Base-by-base conservation (phyloP, 2,329 filamentous ascomycete species). In the Blastomyces emzantsi region DNA sequence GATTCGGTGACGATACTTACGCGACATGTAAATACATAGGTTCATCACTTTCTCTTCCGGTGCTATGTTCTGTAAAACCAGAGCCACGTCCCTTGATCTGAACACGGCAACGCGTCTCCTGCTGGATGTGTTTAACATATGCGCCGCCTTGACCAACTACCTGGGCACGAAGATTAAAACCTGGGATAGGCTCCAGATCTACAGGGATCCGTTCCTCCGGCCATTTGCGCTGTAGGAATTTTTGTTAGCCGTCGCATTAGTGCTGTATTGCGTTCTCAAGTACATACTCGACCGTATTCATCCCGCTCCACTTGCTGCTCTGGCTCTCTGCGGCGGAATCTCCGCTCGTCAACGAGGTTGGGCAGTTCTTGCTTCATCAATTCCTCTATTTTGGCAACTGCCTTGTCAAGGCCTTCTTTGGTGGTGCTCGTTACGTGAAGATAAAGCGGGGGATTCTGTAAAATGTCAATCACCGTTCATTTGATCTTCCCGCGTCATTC, bases 21-120 rank as follows among this genome's bases (percentile, higher is more conserved):
- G 94, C 90, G 68, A 97, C 92, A 75, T 97, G 92, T 56, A 99
- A 83, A 73, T 92, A 97, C 92, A 99, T 97, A 2, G 91, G 86
- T 74, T 97, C 93, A 58, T 99, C 93, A 68, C 91, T 96, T 77
- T 99, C 94, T 52, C 82, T 85, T 67, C 90, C 90, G n/a, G 92
- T 95, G 41, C 88, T 86, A 57, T 88, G 86, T 75, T 99, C 94
- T 72, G 96, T 87, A 74, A 96, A 99, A 17, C 94, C 94, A 62
- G 92, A 97, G 49, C 92, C 92, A 67, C 90, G 90, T 22, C 94
- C 94, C 75, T 99, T 99, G 79, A 99, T 99, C 76, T 99, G 94
- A 33, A 99, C 94, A 70, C 93, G 90, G 75, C 94, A 97, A 66
- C 90, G 85, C 17, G 94, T 97, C 77, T 96, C 92, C 73, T 92